phyloP scores from a whole-genome alignment of 352 stramenopile genomes.

The Phytopythium ostracodes region DNA sequence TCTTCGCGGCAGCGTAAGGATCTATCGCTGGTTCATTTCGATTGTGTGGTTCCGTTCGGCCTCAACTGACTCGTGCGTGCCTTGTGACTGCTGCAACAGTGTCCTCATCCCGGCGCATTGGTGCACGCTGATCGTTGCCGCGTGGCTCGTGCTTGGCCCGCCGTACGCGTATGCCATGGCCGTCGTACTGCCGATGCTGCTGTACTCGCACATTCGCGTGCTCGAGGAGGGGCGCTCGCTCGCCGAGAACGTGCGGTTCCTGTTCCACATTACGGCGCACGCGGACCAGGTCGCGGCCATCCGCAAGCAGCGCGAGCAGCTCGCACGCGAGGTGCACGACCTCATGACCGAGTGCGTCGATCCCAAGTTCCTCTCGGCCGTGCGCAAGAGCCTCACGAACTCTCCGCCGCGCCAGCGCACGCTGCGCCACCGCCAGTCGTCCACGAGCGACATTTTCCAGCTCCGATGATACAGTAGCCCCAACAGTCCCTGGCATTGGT shows the following conservation, averaged over 20 bases:
- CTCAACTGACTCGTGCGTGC: constrained; percentile 3
- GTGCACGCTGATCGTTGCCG: constrained; percentile 52
- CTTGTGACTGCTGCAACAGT: constrained; percentile 16
- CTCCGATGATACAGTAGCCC: constrained; percentile 6
- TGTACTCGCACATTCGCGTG: constrained; percentile 78
- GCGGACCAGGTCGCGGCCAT: constrained; percentile 51
- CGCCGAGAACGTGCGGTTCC: constrained; percentile 70
- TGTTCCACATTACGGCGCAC: constrained; percentile 67
- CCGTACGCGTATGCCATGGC: constrained; percentile 57
- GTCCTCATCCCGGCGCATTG: constrained; percentile 67
- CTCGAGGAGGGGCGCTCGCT: constrained; percentile 75
- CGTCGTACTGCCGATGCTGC: constrained; percentile 49
- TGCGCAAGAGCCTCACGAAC: constrained; percentile 49
- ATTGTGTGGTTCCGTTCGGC: not conserved
- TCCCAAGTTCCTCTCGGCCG: constrained; percentile 41
- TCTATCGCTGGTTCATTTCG: not conserved
- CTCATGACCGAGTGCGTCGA: constrained; percentile 52
- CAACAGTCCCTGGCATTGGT: not conserved
- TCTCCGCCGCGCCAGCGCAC: constrained; percentile 24
- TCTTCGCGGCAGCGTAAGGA: constrained; percentile 57
- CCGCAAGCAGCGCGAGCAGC: constrained; percentile 43
- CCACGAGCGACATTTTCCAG: constrained; percentile 35
- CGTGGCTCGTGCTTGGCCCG: constrained; percentile 50
- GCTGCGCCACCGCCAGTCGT: constrained; percentile 35
- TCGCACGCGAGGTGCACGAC: constrained; percentile 54